Evolutionary conservation across 768 basidiomycete species (phyloP).

Genomic region (Crassisporium funariophilum): DNA sequence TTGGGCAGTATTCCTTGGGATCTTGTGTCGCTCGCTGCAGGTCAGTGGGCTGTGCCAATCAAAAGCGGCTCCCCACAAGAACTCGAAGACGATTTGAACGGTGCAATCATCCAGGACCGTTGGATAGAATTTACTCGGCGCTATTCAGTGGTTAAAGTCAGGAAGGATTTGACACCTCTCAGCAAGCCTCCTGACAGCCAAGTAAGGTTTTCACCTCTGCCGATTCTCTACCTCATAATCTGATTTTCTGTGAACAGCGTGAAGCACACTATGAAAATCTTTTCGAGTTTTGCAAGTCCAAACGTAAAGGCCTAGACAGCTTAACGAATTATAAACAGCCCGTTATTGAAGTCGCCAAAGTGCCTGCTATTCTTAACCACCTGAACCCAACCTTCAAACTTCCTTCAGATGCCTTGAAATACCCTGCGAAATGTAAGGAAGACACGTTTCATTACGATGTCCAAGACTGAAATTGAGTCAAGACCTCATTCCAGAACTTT

Average conservation of each 20-base stretch:
- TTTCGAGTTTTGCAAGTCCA: constrained; percentile 65
- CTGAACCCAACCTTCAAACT: constrained; percentile 57
- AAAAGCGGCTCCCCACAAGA: constrained; percentile 35
- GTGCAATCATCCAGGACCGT: constrained; percentile 76
- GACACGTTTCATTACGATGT: constrained; percentile 2
- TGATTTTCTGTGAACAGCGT: constrained; percentile 42
- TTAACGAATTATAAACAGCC: constrained; percentile 67
- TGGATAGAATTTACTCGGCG: constrained; percentile 75
- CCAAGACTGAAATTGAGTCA: constrained; percentile 1
- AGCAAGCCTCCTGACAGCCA: constrained; percentile 67
- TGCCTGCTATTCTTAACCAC: constrained; percentile 54
- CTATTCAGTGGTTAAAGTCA: constrained; percentile 56
- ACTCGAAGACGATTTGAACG: constrained; percentile 50
- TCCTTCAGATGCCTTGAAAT: constrained; percentile 36
- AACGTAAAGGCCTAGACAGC: constrained; percentile 62
- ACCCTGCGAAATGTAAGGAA: constrained; percentile 60
- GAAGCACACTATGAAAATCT: constrained; percentile 63
- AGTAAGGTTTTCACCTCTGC: constrained; percentile 42
- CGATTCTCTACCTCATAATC: constrained; percentile 2
- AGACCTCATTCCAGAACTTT: constrained; percentile 88
- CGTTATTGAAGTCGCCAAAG: constrained; percentile 65
- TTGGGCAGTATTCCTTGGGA: constrained; percentile 64
- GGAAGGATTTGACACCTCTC: constrained; percentile 71
- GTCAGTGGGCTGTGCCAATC: constrained; percentile 54
- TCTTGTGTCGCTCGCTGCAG: constrained; percentile 51